Evolutionary conservation across 768 basidiomycete species (phyloP).

Genomic region (Pleurotus djamor): DNA sequence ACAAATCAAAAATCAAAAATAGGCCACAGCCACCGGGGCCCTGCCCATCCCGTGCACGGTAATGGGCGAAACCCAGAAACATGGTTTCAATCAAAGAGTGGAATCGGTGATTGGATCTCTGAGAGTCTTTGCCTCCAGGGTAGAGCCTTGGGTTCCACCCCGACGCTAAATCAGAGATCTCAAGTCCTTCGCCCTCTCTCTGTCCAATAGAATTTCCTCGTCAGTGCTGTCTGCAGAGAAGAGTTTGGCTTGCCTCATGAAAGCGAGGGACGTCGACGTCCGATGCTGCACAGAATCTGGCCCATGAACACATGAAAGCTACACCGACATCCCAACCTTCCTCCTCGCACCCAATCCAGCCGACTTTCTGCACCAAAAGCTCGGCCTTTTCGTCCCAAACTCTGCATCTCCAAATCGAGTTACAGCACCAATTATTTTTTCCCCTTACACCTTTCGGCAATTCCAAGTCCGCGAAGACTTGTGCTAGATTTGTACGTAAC

Average conservation of each 20-base stretch:
- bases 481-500: neutral
- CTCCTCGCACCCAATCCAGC: no score
- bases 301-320: no score
- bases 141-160: neutral
- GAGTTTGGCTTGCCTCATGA: neutral
- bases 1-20: neutral
- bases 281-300: no score
- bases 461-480: neutral
- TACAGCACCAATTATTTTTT: neutral
- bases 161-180: neutral
- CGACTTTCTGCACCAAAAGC: no score
- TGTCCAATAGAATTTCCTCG: neutral
- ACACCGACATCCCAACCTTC: no score
- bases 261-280: no score
- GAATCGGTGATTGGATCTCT: neutral
- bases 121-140: neutral
- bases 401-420: neutral
- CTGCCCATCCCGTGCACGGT: neutral
- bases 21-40: conserved; percentile 1
- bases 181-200: neutral
- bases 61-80: neutral
- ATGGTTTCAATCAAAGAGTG: neutral
- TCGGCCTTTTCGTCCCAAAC: neutral
- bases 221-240: neutral
- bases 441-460: neutral